phyloP scores from a whole-genome alignment of 192 early-diverging fungal genomes.

The Mortierella alpina region DNA sequence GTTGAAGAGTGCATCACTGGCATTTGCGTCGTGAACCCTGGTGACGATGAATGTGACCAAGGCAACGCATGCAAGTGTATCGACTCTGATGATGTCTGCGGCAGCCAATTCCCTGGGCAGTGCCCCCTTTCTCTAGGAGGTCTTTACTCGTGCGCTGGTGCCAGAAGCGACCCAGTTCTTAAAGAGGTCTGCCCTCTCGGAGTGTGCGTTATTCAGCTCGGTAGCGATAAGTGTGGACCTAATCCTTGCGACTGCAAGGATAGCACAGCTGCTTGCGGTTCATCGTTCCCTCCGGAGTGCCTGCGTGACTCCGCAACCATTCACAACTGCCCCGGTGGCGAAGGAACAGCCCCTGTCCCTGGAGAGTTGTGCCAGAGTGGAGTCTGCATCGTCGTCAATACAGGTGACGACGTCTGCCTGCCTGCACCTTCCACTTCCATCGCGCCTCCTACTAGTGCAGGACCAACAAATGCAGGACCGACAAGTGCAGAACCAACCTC shows the following conservation, averaged over 20 bases:
- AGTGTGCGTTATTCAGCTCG: too few relatives aligned
- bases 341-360: neutral
- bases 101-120: neutral
- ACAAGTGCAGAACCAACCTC: too few relatives aligned
- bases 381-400: neutral
- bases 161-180: too few relatives aligned
- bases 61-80: neutral
- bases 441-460: too few relatives aligned
- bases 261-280: neutral
- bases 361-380: neutral
- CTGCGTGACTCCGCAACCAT: neutral
- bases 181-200: too few relatives aligned
- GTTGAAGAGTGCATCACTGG: neutral
- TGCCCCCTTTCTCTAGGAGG: neutral
- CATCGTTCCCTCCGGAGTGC: neutral
- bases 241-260: conserved; percentile 1
- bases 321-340: neutral
- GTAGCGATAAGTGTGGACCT: too few relatives aligned
- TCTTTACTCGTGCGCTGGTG: too few relatives aligned
- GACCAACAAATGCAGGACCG: too few relatives aligned
- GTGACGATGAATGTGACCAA: neutral
- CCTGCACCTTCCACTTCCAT: too few relatives aligned
- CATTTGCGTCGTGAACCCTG: neutral
- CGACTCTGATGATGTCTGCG: neutral
- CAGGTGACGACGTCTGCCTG: too few relatives aligned